Evolutionary conservation across 257 asterid genomes (phyloP), one percentile per base, ranked within the genome.

Genomic region (Nicotiana attenuata): DNA sequence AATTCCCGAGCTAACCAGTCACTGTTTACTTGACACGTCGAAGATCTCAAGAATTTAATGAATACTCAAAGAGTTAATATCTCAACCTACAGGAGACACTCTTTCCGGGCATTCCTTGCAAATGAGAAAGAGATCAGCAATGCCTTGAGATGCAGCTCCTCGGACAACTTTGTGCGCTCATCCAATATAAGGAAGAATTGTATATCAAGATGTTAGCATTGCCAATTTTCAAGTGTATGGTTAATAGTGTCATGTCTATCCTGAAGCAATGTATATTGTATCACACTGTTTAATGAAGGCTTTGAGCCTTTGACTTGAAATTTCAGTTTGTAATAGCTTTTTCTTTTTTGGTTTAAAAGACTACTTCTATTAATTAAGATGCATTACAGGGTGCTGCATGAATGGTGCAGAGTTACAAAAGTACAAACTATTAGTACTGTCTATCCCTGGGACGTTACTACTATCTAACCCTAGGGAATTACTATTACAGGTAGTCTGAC

Each of bases 1-100:
- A 81, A 61, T 22, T 81, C 57, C 19, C 80, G 78, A 80, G 73
- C 79, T 80, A 80, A 84, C 71, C 86, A 66, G 81, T 84, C 86
- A 73, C 78, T 83, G 35, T 33, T 85, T 64, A 81, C 84, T 83
- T 81, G 83, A 85, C 7, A 15, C 13, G 38, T 57, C 26, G 60
- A 33, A 56, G 13, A 65, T 53, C 47, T 41, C 53, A n/a, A 65
- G 33, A 53, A 20, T 38, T 78, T 53, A 76, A 83, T 56, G 80
- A 68, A 38, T 65, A 35, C 73, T 78, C 67, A 68, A 45, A 76
- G 38, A 17, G 6, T 20, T 45, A n/a, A 19, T 75, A 75, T 29
- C 38, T 19, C 55, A 68, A 47, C 50, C 5, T 22, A 56, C 59
- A 47, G 26, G 79, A 7, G 61, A 15, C 61, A 7, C 8, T 15